Conservation (phyloP, 306 rosid species). For the Carpinus viminea region DNA sequence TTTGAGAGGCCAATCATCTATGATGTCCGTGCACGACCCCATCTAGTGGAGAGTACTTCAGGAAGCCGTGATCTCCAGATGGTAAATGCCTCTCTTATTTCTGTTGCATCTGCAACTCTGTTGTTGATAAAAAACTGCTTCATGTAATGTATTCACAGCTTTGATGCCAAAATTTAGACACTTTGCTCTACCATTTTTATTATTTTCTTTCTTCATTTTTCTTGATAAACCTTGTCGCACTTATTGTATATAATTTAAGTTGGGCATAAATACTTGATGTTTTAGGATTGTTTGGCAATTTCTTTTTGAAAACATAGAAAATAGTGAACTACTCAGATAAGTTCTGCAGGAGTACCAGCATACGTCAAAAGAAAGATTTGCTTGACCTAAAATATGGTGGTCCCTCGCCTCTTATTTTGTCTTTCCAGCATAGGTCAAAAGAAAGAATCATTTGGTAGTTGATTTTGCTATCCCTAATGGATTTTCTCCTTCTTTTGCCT, state of each 20-base stretch:
- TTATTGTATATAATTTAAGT: neutral
- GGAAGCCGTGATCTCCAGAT: constrained; percentile 60
- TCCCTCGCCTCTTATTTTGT: neutral
- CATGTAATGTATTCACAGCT: neutral
- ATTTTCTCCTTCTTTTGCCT: neutral
- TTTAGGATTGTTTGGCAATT: neutral
- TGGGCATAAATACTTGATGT: neutral
- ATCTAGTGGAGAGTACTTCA: constrained; percentile 42
- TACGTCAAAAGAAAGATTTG: no score
- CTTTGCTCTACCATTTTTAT: neutral
- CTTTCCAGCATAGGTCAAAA: neutral
- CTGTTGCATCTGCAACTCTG: neutral
- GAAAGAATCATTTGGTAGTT: neutral
- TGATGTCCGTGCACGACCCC: constrained; percentile 56
- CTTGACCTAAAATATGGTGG: neutral
- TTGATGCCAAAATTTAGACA: neutral
- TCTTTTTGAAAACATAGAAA: neutral
- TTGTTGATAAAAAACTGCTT: neutral
- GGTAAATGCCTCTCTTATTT: constrained; percentile 30
- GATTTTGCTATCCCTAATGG: neutral
- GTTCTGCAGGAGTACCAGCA: no score
- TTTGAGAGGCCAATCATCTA: constrained; percentile 57
- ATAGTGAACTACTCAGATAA: neutral
- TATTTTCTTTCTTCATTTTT: neutral
- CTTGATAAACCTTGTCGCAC: neutral